Evolutionary conservation across 768 basidiomycete genomes (phyloP).

Genomic region (Pulveroboletus sp.): DNA sequence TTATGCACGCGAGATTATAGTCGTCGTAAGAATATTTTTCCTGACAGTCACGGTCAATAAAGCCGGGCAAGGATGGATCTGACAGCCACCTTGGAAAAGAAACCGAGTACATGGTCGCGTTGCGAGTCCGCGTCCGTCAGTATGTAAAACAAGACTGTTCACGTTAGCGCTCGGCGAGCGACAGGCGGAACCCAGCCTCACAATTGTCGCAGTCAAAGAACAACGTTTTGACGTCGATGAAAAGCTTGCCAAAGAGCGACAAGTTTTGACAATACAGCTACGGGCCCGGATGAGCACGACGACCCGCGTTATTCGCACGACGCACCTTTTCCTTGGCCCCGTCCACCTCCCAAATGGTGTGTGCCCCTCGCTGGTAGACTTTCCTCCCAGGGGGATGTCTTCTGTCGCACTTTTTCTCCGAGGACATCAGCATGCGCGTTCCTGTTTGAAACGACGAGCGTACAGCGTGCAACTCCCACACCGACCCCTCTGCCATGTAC

Average conservation of each 20-base stretch:
- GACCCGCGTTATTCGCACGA: neutral
- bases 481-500: conserved; percentile 77
- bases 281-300: conserved; percentile 7
- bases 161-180: neutral
- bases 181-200: conserved; percentile 33
- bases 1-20: conserved; percentile 96
- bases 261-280: conserved; percentile 98
- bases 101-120: conserved; percentile 76
- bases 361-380: conserved; percentile 87
- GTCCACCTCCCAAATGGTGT: conserved; percentile 95
- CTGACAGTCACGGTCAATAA: conserved; percentile 33
- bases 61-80: neutral
- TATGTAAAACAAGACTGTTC: conserved; percentile 81
- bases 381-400: conserved; percentile 82
- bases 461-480: conserved; percentile 72
- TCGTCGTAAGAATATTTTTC: conserved; percentile 96
- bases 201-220: conserved; percentile 91
- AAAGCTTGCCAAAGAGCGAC: conserved; percentile 95
- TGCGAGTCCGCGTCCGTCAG: conserved; percentile 80
- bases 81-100: conserved; percentile 57
- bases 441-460: conserved; percentile 21
- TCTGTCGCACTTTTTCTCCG: conserved; percentile 63
- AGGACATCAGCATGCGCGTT: conserved; percentile 10
- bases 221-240: conserved; percentile 96
- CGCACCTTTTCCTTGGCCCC: conserved; percentile 80